Evolutionary conservation across 257 asterid species (phyloP).

Genomic region (Salvia hispanica): DNA sequence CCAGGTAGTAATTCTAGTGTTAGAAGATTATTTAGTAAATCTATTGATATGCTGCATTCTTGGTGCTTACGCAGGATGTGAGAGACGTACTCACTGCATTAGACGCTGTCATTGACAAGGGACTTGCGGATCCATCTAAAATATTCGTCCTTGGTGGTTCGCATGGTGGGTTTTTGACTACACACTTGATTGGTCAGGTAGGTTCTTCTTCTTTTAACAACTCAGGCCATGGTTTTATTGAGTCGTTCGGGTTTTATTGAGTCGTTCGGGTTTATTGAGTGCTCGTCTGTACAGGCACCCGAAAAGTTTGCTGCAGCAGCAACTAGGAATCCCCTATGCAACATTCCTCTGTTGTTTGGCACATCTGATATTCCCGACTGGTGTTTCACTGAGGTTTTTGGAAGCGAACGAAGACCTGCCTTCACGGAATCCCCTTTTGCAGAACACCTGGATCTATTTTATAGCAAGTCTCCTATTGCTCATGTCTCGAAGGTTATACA

Average conservation of each 20-base stretch:
- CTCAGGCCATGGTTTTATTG: too few species aligned
- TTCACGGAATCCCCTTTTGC: constrained; percentile 74
- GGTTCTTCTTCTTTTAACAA: too few species aligned
- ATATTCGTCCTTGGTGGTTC: constrained; percentile 84
- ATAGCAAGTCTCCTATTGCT: constrained; percentile 80
- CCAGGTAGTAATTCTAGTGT: constrained; percentile 48
- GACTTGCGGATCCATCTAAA: constrained; percentile 83
- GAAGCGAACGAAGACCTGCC: constrained; percentile 52
- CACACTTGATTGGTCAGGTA: constrained; percentile 96
- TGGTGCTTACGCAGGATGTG: constrained; percentile 61
- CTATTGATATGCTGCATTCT: too few species aligned
- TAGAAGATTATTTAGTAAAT: too few species aligned
- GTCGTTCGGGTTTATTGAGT: too few species aligned
- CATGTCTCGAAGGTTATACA: constrained; percentile 64
- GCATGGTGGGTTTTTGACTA: constrained; percentile 93
- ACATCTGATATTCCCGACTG: constrained; percentile 88
- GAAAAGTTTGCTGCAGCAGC: constrained; percentile 84
- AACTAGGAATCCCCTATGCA: constrained; percentile 90
- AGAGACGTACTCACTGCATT: constrained; percentile 76
- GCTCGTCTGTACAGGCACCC: constrained; percentile 44
- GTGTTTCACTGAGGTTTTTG: constrained; percentile 79
- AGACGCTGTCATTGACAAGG: constrained; percentile 58
- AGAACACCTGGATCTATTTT: constrained; percentile 57
- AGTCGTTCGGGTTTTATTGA: too few species aligned
- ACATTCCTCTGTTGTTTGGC: constrained; percentile 87